Evolutionary conservation across 2,329 filamentous ascomycete species (phyloP), one percentile per base, ranked within the genome.

Genomic region (Nannizzia gypsea): DNA sequence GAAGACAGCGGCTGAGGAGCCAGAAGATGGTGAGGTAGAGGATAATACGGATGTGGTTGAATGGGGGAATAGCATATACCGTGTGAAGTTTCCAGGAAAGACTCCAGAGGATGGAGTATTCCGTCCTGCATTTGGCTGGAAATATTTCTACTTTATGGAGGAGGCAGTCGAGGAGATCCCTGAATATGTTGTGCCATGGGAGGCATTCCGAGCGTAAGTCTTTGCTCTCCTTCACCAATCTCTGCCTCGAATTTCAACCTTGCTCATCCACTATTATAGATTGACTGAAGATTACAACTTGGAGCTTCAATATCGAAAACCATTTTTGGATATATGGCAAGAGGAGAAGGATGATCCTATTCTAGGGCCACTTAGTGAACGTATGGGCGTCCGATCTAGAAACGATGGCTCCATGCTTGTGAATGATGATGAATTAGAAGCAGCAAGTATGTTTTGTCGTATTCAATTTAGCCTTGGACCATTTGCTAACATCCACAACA

Each of bases 111-210:
- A 96, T 70, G 93, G 93, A 58, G 81, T 93, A 34, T 99, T 99
- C 76, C 85, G 93, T 3, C 93, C 93, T 3, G 90, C 93, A 0
- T 97, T 90, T 70, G 93, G 92, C 56, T 97, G 93, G 91, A 96
- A 93, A 73, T 99, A 99, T 76, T 95, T 85, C 70, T 99, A 96
- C 78, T 95, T 90, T 73, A 84, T 99, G 60, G 86, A 93, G 68
- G 93, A 99, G 75, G 93, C 93, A 0, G 93, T 99, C 20, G 92
- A 97, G 72, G 89, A 91, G 70, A 89, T 96, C 6, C 92, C 93
- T 1, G 93, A 99, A 76, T 99, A 96, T 71, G 92, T 99, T 1
- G 93, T 99, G 1, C 93, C 93, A 0, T 99, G 93, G 92, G 91
- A 96, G 72, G 91, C 90, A 0, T 97, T 99, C 77, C 89, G 93